Base-by-base conservation (phyloP, 371 early-diverging fungal species). In the Rhizopus sp. region DNA sequence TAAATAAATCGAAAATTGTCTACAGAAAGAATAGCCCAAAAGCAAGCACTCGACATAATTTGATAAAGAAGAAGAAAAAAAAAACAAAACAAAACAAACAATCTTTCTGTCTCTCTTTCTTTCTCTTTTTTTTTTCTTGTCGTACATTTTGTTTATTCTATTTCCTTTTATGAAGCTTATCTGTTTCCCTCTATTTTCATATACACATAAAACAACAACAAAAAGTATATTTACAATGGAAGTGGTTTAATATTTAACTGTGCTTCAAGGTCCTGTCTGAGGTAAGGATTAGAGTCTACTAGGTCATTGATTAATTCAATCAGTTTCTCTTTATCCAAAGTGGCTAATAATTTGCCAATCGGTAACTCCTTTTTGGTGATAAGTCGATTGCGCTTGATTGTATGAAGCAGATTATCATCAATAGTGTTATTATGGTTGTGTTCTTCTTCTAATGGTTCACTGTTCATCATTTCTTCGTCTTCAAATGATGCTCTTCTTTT, bases 201-300 rank as follows among this genome's bases (percentile, higher is more conserved):
- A 23, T 23, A 23, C 23, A 23, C 23, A 23, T 23, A 23, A 23
- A 23, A 23, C 23, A 23, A 23, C 23, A 23, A 23, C 2, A 23
- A 23, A 23, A 23, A 23, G 23, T 23, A 23, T 23, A 10, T 37
- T 37, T 37, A 10, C 23, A 23, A 23, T 23, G 23, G 13, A 10
- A 10, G 38, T 37, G 7, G 38, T 13, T 37, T 5, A 9, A 37
- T 37, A 37, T 37, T 37, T 37, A 37, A 10, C 13, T 37, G 38
- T 13, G 82, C 71, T 48, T 86, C 82, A 31, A 93, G 78, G 51
- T 87, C 82, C 7, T 73, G 61, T 34, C 86, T 83, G 16, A 93
- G 78, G 6, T 76, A 67, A 4, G 93, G 91, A 73, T 93, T 83
- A n/a, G 82, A 75, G 34, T 82, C 82, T 23, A 92, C 79, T 17